A percentile compares a stretch with the other conserved stretches of the same genome.
Evolutionary conservation across 1,284 basidiomycete genomes (phyloP).

Genomic region (Leccinum subrobustum): DNA sequence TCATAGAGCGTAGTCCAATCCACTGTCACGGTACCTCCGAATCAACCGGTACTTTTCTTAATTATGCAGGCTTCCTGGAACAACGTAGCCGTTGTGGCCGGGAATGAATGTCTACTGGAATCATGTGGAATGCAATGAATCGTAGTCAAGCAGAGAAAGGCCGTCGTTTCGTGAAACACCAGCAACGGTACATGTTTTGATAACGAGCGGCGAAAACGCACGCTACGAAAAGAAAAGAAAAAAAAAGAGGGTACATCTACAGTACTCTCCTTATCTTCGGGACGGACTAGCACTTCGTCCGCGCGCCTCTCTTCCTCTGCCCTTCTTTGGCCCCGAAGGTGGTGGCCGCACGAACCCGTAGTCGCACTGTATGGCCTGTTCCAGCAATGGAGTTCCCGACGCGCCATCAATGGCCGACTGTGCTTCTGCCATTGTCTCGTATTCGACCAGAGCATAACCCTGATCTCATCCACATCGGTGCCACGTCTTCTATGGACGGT

Average conservation of each 20-base stretch:
- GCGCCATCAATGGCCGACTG: conserved; percentile 91
- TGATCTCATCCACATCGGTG: conserved; percentile 32
- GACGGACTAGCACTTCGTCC: conserved; percentile 80
- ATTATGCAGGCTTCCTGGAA: conserved; percentile 9
- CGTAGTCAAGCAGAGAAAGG: conserved; percentile 8
- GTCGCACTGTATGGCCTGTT: conserved; percentile 89
- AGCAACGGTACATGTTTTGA: conserved; percentile 6
- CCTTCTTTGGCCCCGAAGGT: conserved; percentile 73
- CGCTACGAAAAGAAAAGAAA: not conserved
- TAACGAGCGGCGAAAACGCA: not conserved
- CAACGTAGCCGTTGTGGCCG: conserved; percentile 3
- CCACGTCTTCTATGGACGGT: not conserved
- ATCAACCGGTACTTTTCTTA: conserved; percentile 2
- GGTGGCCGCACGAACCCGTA: conserved; percentile 95
- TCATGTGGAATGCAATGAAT: not conserved
- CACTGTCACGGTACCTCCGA: not conserved
- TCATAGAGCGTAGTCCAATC: not conserved
- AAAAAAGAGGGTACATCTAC: conserved; percentile 3
- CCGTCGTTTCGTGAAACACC: not conserved
- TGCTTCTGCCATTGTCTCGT: conserved; percentile 90
- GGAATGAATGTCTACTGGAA: conserved; percentile 12
- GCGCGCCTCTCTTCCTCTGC: conserved; percentile 60
- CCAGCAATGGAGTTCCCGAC: conserved; percentile 80
- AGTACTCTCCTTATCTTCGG: conserved; percentile 27
- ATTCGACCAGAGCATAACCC: conserved; percentile 97